Evolutionary conservation across 1,284 basidiomycete genomes (phyloP), one percentile per base, ranked within the genome.

Genomic region (Cryptococcus sp.): DNA sequence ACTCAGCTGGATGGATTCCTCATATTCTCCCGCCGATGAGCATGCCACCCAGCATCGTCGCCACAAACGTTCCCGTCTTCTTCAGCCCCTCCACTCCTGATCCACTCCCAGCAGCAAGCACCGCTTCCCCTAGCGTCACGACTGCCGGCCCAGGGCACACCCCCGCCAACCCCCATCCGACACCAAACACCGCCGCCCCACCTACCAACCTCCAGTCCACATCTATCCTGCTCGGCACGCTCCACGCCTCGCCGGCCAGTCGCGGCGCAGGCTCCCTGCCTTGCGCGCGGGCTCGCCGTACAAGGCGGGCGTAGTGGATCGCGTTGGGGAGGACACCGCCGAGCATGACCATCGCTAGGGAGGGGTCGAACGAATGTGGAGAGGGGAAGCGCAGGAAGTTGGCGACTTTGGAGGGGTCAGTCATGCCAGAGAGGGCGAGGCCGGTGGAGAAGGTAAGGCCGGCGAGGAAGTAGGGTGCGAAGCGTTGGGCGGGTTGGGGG

Each of bases 81-180:
- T 33, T 33, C 28, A 4, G 9, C 9, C 28, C 28, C 28, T 33
- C 28, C 28, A 33, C 28, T 5, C 28, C 28, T 33, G 28, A 4
- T 9, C 28, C 28, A 33, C 28, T 33, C 28, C 28, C 28, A 33
- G 28, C 28, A 9, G 28, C 28, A 33, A 33, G 28, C 4, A 33
- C 9, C 5, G 28, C 28, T 9, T 33, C 28, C 28, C 52, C 59
- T 13, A 66, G 42, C 16, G 58, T 57, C 4, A 68, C 68, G 7
- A 77, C 37, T 0, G 64, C 71, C 1, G 77, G 77, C 13, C 75
- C 71, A 11, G 75, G 85, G 68, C 86, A 88, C 39, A 87, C 77
- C 21, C 86, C 86, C 44, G 79, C 76, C 40, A 84, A 65, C 1
- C 84, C 86, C 86, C 86, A 88, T 2, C 86, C 86, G 16, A 83